Base-by-base conservation (phyloP, 495 filamentous ascomycete genomes). In the Podospora tetraspora region DNA sequence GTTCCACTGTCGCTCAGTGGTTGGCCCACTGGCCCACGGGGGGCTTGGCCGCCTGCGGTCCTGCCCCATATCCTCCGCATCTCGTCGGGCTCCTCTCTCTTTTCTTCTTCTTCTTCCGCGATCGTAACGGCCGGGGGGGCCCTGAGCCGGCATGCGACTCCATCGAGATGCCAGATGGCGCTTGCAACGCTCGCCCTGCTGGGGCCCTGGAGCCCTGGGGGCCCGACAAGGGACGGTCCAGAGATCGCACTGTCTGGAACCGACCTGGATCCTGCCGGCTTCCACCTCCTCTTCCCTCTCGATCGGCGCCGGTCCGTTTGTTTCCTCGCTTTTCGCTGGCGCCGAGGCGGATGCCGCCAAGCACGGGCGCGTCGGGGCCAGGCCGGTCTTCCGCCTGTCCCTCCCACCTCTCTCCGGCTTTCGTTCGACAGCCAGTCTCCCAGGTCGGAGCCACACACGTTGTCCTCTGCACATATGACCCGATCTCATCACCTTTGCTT, bases 301-400 rank as follows among this genome's bases (percentile, higher is more conserved):
- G 63, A 66, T 66, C 63, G 63, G 63, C 34, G 56, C 63, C 57
- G 27, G 13, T 23, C 63, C 52, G 29, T 66, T 66, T 57, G 57
- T 66, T 37, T 12, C 11, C 32, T 37, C 32, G 32, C 32, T 37
- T 37, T 59, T 59, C 58, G 23, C 12, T 24, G 11, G 34, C 62
- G 19, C 34, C 29, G 30, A 3, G n/a, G 27, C 24, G 16, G 13
- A 37, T 16, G 19, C 21, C 43, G 32, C 62, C 62, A 24, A 24
- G 16, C 30, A 24, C 19, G 9, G 10, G 32, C 13, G 10, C 62
- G 21, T 23, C 24, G 30, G 30, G 19, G 5, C 11, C 29, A 32
- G 19, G 19, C 61, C 29, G 32, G 23, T 29, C 25, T 25, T 25
- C 25, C 25, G 25, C 25, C 25, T 25, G 25, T 25, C 25, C 25